phyloP scores from a whole-genome alignment of 495 filamentous ascomycete genomes.

The Annulohypoxylon bovei region DNA sequence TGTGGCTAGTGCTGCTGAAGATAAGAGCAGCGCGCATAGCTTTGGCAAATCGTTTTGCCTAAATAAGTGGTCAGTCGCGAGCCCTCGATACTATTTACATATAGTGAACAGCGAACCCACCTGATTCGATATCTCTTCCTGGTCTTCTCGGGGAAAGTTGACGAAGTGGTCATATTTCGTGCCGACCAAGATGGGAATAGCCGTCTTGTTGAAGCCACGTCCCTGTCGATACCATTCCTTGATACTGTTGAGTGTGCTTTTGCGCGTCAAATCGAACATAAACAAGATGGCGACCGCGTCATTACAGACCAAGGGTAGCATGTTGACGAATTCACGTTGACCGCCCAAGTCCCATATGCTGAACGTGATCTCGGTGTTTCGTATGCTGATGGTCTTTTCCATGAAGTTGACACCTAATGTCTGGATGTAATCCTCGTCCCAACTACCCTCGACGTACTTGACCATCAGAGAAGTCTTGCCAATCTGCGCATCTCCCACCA shows the following conservation, averaged over 20 bases:
- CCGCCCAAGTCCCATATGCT: conserved; percentile 99
- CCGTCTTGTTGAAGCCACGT: conserved; percentile 98
- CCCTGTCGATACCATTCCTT: conserved; percentile 99
- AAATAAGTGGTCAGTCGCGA: conserved; percentile 26
- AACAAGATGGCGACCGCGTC: conserved; percentile 98
- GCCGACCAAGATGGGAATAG: conserved; percentile 94
- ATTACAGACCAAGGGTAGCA: conserved; percentile 98
- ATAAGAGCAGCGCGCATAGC: conserved; percentile 98
- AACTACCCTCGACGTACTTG: conserved; percentile 98
- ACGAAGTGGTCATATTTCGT: conserved; percentile 99
- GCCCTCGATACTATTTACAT: not conserved
- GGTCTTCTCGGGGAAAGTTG: conserved; percentile 95
- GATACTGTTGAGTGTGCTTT: conserved; percentile 97
- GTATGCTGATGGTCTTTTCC: conserved; percentile 99
- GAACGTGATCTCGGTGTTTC: conserved; percentile 99
- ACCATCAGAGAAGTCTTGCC: conserved; percentile 99
- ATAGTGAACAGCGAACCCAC: conserved; percentile 56
- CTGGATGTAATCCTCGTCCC: conserved; percentile 99
- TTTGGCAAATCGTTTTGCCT: conserved; percentile 96
- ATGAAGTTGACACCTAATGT: conserved; percentile 99
- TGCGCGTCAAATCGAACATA: conserved; percentile 98
- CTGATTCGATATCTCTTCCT: conserved; percentile 97
- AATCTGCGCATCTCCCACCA: conserved; percentile 99
- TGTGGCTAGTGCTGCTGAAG: conserved; percentile 98
- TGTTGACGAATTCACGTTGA: conserved; percentile 98